Evolutionary conservation across 768 basidiomycete species (phyloP).

Genomic region (Boletellus emodensis): DNA sequence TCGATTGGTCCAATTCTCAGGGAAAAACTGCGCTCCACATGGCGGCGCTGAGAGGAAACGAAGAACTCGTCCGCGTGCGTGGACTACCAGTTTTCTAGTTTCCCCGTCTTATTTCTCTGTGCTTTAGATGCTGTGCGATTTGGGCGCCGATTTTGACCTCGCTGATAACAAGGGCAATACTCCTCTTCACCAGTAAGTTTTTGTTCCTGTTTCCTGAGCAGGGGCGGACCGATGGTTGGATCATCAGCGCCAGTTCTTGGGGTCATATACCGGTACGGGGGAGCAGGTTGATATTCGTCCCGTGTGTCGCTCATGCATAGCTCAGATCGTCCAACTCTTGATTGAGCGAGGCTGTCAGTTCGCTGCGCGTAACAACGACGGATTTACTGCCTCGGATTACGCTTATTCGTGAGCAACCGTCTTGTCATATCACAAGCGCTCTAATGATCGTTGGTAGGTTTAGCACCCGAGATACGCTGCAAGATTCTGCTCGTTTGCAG

Average conservation of each 20-base stretch:
- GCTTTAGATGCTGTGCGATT: conserved; percentile 80
- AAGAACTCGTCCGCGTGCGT: conserved; percentile 80
- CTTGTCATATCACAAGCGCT: not conserved
- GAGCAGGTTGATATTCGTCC: not conserved
- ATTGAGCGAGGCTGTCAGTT: conserved; percentile 88
- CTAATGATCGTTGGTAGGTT: conserved; percentile 40
- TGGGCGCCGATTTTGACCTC: conserved; percentile 86
- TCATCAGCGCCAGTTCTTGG: conserved; percentile 78
- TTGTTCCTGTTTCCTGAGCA: not conserved
- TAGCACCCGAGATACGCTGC: conserved; percentile 70
- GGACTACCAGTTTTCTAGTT: conserved; percentile 8
- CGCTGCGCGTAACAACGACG: conserved; percentile 80
- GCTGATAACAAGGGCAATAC: conserved; percentile 92
- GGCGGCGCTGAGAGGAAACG: conserved; percentile 84
- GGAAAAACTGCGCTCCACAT: conserved; percentile 91
- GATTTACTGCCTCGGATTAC: conserved; percentile 90
- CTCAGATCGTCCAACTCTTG: conserved; percentile 74
- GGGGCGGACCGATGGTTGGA: conserved; percentile 6
- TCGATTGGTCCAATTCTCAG: conserved; percentile 90
- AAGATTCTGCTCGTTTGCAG: conserved; percentile 75
- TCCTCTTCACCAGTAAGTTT: conserved; percentile 83
- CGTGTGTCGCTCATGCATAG: conserved; percentile 9
- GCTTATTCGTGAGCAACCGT: conserved; percentile 50
- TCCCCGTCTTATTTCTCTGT: conserved; percentile 8
- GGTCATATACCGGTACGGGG: conserved; percentile 70